Conservation (phyloP, 1,284 basidiomycete genomes). For the Entoloma clypeatum region DNA sequence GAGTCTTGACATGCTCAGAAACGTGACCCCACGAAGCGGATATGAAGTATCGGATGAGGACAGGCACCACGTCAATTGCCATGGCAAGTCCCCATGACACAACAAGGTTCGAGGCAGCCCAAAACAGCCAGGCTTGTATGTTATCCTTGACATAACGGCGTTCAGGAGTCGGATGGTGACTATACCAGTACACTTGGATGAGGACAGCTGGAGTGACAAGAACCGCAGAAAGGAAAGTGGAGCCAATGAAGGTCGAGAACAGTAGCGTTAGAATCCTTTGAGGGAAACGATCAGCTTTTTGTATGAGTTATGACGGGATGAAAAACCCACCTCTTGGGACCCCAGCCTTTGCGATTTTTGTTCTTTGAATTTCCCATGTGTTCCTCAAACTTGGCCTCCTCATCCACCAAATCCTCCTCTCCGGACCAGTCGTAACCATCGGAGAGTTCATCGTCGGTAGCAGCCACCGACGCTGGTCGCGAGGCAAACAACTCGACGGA, state of each 20-base stretch:
- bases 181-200: constrained; percentile 67
- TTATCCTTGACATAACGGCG: constrained; percentile 62
- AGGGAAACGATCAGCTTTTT: constrained; percentile 4
- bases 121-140: constrained; percentile 73
- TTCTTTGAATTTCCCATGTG: constrained; percentile 47
- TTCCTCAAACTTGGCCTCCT: constrained; percentile 62
- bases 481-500: constrained; percentile 34
- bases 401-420: constrained; percentile 67
- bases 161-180: constrained; percentile 49
- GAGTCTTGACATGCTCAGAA: constrained; percentile 60
- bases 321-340: constrained; percentile 48
- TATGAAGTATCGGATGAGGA: constrained; percentile 48
- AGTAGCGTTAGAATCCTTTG: constrained; percentile 55
- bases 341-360: constrained; percentile 46
- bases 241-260: constrained; percentile 70
- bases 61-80: constrained; percentile 63
- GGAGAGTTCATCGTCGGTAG: constrained; percentile 54
- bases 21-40: constrained; percentile 69
- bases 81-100: constrained; percentile 75
- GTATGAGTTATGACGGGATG: background rate
- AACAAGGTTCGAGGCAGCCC: constrained; percentile 70
- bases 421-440: constrained; percentile 68
- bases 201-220: constrained; percentile 58
- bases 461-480: constrained; percentile 44
- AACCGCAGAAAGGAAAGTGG: constrained; percentile 57